Evolutionary conservation across 495 filamentous ascomycete species (phyloP), one percentile per base, ranked within the genome.

Genomic region (Tuber magnatum): DNA sequence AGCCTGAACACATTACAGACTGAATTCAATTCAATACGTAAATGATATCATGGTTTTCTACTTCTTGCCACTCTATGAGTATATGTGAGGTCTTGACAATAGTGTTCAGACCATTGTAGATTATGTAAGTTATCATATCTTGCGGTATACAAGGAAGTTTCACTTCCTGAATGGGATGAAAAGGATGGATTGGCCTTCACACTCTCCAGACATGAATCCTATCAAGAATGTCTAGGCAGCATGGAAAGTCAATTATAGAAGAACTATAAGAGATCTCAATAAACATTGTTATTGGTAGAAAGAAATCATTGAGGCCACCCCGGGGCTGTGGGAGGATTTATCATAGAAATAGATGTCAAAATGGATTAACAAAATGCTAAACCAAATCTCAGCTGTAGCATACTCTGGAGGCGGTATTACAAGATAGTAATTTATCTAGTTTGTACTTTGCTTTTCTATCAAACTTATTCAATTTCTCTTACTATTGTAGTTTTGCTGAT

Each of bases 291-390:
- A 8, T 8, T 70, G n/a, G 8, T 20, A 35, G 51, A 24, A 69
- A 0, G 61, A 77, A 2, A 70, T 76, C 43, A 76, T 71, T 51
- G 71, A 56, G 28, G 69, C 32, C 4, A 22, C 68, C 0, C 40
- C 71, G n/a, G 9, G 70, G 2, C 41, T 74, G 24, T 77, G 61
- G 71, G 71, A 77, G 35, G 70, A 71, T 35, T 48, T 71, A 65
- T 40, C 56, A 22, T 77, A 56, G 72, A 41, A 22, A 44, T 42
- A 32, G 61, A 24, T 70, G 39, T 74, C 51, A 43, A 41, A 38
- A 22, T 74, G 39, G 40, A 61, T 77, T 74, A 72, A 71, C 43
- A 70, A 65, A n/a, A 77, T 74, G 71, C 61, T 41, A 1, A 69
- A 46, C 18, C 2, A 5, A 16, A 46, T 46, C 3, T 46, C 16